Evolutionary conservation across 2,329 filamentous ascomycete genomes (phyloP).

Genomic region (Amauroascus verrucosus): DNA sequence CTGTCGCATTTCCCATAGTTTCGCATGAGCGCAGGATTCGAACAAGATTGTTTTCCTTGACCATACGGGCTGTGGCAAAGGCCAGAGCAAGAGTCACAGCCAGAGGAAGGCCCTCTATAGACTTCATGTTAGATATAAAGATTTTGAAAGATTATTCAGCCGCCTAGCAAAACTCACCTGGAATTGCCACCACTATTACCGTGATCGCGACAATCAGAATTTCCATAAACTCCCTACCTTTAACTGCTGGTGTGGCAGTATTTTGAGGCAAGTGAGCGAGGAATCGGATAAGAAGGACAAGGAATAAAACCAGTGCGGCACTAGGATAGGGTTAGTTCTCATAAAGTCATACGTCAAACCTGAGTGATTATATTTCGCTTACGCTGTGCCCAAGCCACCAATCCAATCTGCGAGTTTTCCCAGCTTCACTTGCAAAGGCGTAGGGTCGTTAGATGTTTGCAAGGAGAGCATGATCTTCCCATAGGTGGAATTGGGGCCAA

Average conservation of each 20-base stretch:
- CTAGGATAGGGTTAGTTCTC: constrained; percentile 20
- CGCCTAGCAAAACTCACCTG: constrained; percentile 29
- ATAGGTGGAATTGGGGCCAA: constrained; percentile 62
- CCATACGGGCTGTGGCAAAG: constrained; percentile 67
- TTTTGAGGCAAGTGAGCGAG: constrained; percentile 54
- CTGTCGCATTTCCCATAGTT: constrained; percentile 71
- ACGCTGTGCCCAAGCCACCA: constrained; percentile 62
- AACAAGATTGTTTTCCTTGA: constrained; percentile 67
- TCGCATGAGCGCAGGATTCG: constrained; percentile 68
- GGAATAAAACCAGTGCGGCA: constrained; percentile 67
- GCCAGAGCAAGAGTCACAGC: constrained; percentile 69
- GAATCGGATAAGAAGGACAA: constrained; percentile 79
- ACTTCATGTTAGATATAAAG: background rate
- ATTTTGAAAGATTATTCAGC: background rate
- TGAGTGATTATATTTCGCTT: no score
- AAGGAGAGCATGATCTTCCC: constrained; percentile 65
- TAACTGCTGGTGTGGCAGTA: constrained; percentile 51
- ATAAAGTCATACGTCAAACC: constrained; percentile 1
- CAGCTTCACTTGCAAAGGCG: constrained; percentile 65
- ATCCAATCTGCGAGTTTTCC: constrained; percentile 68
- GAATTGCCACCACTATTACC: constrained; percentile 69
- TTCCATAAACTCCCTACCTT: constrained; percentile 66
- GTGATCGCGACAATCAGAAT: constrained; percentile 71
- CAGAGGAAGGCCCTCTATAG: constrained; percentile 57
- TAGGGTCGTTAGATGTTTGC: constrained; percentile 63